Percentiles rank a stretch among this genome's conserved stretches.
phyloP scores from a whole-genome alignment of 768 basidiomycete species.

The Leccinum boreale region DNA sequence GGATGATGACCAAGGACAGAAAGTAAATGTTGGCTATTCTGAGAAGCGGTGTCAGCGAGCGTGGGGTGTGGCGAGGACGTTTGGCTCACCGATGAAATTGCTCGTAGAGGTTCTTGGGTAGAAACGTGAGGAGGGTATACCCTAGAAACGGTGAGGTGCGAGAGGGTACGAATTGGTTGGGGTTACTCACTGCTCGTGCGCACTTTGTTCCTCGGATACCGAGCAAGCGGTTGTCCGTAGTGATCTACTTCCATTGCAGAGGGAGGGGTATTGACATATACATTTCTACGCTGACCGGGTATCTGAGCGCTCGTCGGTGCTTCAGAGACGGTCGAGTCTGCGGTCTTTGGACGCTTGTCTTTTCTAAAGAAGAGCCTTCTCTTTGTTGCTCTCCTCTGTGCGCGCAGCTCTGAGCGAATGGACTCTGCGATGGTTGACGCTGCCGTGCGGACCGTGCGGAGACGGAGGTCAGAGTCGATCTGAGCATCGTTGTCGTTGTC shows the following conservation, averaged over 20 bases:
- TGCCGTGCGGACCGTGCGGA: slow-evolving; percentile 91
- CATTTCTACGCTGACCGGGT: slow-evolving; percentile 58
- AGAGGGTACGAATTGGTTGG: neutral
- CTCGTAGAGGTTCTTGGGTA: slow-evolving; percentile 93
- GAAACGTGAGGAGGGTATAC: slow-evolving; percentile 86
- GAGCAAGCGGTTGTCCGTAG: slow-evolving; percentile 70
- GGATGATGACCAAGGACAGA: slow-evolving; percentile 74
- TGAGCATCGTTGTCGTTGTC: slow-evolving; percentile 57
- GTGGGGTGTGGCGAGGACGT: neutral
- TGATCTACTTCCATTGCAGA: slow-evolving; percentile 62
- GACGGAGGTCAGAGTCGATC: slow-evolving; percentile 82
- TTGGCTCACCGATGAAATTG: slow-evolving; percentile 79
- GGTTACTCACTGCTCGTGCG: slow-evolving; percentile 78
- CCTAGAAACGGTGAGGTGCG: slow-evolving; percentile 42
- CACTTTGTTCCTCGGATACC: slow-evolving; percentile 92
- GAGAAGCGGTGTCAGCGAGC: neutral
- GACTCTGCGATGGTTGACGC: slow-evolving; percentile 88
- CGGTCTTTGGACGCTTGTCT: slow-evolving; percentile 40
- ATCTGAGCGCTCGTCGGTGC: slow-evolving; percentile 30
- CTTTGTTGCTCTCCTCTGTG: slow-evolving; percentile 48
- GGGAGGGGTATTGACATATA: slow-evolving; percentile 78
- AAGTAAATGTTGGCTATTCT: slow-evolving; percentile 94
- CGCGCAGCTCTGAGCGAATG: slow-evolving; percentile 71
- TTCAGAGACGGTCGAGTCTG: slow-evolving; percentile 31
- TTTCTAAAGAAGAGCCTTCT: slow-evolving; percentile 60